Conservation (phyloP, 2,329 filamentous ascomycete species). For the Venturia carpophila region DNA sequence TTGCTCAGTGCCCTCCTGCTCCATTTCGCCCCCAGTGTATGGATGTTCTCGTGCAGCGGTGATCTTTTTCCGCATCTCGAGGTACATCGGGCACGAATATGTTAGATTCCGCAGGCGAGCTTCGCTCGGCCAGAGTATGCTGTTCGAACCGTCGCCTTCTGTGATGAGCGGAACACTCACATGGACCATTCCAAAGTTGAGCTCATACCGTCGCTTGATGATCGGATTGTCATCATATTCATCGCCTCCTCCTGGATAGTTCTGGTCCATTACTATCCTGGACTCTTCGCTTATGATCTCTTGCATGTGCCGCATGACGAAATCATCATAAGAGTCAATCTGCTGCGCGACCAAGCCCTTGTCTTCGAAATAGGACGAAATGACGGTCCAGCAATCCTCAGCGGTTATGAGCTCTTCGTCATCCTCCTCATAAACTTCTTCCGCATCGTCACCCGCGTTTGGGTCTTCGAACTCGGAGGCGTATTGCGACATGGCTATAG, state of each 20-base stretch:
- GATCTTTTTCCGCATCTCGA: constrained; percentile 78
- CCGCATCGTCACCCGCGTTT: not conserved
- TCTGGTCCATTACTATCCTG: constrained; percentile 86
- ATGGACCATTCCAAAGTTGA: constrained; percentile 86
- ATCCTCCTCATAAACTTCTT: constrained; percentile 50
- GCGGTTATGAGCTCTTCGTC: constrained; percentile 69
- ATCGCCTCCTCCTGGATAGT: constrained; percentile 66
- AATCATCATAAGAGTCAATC: constrained; percentile 97
- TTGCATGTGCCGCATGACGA: constrained; percentile 88
- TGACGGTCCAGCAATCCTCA: constrained; percentile 98
- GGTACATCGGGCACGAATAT: constrained; percentile 85
- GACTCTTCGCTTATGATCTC: constrained; percentile 90
- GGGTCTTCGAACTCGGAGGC: not conserved
- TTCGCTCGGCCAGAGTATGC: constrained; percentile 84
- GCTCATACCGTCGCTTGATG: constrained; percentile 83
- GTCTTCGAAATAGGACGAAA: constrained; percentile 90
- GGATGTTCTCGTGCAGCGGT: constrained; percentile 72
- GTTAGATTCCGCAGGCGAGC: constrained; percentile 92
- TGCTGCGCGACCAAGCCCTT: constrained; percentile 97
- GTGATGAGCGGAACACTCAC: constrained; percentile 85
- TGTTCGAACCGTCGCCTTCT: constrained; percentile 83
- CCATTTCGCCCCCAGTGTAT: constrained; percentile 47
- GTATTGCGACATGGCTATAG: not conserved
- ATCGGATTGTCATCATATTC: constrained; percentile 55
- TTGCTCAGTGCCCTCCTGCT: constrained; percentile 58